A percentile compares a stretch with the other conserved stretches of the same genome.
Conservation (phyloP, 768 basidiomycete species). For the Calvatia gigantea region DNA sequence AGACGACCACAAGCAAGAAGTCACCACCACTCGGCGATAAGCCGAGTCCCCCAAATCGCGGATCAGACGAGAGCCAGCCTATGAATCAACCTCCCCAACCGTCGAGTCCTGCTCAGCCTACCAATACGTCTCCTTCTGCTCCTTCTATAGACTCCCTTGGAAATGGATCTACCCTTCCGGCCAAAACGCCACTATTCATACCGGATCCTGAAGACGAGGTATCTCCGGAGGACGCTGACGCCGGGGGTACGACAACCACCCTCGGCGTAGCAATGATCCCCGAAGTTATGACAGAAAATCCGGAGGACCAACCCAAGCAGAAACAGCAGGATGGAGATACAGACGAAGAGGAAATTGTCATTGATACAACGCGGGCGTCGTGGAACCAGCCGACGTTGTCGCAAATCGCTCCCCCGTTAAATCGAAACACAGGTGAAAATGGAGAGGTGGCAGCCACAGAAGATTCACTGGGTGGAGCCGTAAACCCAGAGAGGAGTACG, state of each 20-base stretch:
- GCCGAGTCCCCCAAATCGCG: too few relatives aligned
- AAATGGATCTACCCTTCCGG: background rate
- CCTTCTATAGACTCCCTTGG: too few relatives aligned
- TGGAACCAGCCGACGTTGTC: slow-evolving; percentile 27
- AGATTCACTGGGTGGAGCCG: too few relatives aligned
- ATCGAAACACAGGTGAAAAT: too few relatives aligned
- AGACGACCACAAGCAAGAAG: background rate
- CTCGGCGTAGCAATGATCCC: slow-evolving; percentile 10
- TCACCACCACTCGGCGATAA: too few relatives aligned
- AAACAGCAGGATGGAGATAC: background rate
- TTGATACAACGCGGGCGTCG: slow-evolving; percentile 22
- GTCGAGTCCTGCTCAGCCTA: background rate
- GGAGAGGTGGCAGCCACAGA: too few relatives aligned
- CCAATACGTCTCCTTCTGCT: background rate
- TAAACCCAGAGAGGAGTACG: too few relatives aligned
- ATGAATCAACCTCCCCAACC: background rate
- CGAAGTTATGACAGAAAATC: slow-evolving; percentile 13
- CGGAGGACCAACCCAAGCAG: background rate
- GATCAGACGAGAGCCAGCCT: background rate
- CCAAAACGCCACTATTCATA: slow-evolving; percentile 1
- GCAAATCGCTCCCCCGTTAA: background rate
- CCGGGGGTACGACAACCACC: background rate
- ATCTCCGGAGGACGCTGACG: background rate
- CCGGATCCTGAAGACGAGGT: slow-evolving; percentile 10
- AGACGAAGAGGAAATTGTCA: slow-evolving; percentile 2